Percentiles rank a stretch among this genome's conserved stretches.
These are phyloP conservation scores for Thelonectria discophora DNA, from an alignment of 2,329 filamentous ascomycete species.

Conservation along the genomic window DNA sequence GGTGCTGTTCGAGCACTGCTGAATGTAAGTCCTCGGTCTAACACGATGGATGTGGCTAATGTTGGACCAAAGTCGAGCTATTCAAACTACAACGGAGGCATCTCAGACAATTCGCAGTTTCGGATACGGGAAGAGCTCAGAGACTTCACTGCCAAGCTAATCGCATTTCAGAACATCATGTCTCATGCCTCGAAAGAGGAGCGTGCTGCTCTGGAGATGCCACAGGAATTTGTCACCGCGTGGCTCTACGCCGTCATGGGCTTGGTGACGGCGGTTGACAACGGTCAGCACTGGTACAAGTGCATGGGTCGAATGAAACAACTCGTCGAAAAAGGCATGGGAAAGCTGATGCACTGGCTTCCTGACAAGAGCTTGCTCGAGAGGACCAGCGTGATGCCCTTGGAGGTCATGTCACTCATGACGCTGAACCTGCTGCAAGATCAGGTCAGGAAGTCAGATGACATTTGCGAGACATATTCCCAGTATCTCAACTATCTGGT, in stretches of 20 bases:
- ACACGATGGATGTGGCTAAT: constrained; percentile 15
- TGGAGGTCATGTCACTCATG: constrained; percentile 54
- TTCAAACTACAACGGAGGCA: constrained; percentile 2
- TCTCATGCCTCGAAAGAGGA: constrained; percentile 41
- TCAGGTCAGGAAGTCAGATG: constrained; percentile 48
- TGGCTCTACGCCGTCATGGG: constrained; percentile 55
- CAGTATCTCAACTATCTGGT: constrained; percentile 54
- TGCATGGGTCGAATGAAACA: constrained; percentile 45
- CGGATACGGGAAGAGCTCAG: constrained; percentile 35
- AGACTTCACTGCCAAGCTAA: constrained; percentile 38
- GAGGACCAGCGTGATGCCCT: constrained; percentile 51
- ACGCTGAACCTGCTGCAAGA: constrained; percentile 52
- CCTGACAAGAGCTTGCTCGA: constrained; percentile 46
- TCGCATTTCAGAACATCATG: constrained; percentile 44
- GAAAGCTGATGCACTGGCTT: constrained; percentile 48
- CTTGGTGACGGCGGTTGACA: constrained; percentile 43
- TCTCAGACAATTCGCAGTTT: constrained; percentile 18
- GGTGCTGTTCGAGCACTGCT: constrained; percentile 49
- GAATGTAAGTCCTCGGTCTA: constrained; percentile 35
- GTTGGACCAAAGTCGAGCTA: constrained; percentile 19
- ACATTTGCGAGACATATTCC: constrained; percentile 54
- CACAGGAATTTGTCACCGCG: constrained; percentile 49
- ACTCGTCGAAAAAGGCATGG: constrained; percentile 48
- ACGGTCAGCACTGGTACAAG: constrained; percentile 37
- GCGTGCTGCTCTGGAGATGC: constrained; percentile 45